A percentile compares a stretch with the other conserved stretches of the same genome.
These are phyloP conservation scores for Saccharomyces jurei DNA, from an alignment of 805 yeast species.

Conservation along the genomic window DNA sequence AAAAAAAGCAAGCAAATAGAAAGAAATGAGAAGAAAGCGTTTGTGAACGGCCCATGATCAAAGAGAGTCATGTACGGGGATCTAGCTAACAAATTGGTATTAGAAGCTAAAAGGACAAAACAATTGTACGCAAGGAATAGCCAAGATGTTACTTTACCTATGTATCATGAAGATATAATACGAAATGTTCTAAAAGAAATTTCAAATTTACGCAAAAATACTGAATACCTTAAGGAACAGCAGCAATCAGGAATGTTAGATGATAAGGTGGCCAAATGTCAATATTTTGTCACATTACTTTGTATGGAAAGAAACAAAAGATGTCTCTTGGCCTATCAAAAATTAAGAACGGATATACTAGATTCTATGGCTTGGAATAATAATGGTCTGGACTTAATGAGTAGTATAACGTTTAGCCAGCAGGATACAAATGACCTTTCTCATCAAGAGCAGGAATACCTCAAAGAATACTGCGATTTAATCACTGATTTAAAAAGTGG, in stretches of 20 bases:
- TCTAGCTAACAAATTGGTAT: conserved; percentile 67
- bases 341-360: conserved; percentile 57
- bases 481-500: conserved; percentile 66
- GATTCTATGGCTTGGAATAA: conserved; percentile 68
- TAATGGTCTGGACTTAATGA: conserved; percentile 32
- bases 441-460: conserved; percentile 73
- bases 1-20: not conserved
- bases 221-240: conserved; percentile 38
- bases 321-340: conserved; percentile 78
- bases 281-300: conserved; percentile 48
- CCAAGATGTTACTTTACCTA: conserved; percentile 35
- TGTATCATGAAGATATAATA: conserved; percentile 65
- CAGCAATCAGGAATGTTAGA: conserved; percentile 20
- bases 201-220: conserved; percentile 49
- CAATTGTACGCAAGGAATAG: conserved; percentile 38
- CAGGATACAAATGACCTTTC: conserved; percentile 46
- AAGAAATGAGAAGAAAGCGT: not conserved
- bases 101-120: conserved; percentile 76
- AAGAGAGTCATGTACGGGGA: conserved; percentile 75
- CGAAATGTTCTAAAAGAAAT: conserved; percentile 66
- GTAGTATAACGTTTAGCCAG: conserved; percentile 27
- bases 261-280: conserved; percentile 49
- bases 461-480: conserved; percentile 60
- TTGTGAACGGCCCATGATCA: not conserved
- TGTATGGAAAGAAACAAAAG: conserved; percentile 85